phyloP scores from a whole-genome alignment of 2,329 filamentous ascomycete species.

The Corniculantispora saksenae region DNA sequence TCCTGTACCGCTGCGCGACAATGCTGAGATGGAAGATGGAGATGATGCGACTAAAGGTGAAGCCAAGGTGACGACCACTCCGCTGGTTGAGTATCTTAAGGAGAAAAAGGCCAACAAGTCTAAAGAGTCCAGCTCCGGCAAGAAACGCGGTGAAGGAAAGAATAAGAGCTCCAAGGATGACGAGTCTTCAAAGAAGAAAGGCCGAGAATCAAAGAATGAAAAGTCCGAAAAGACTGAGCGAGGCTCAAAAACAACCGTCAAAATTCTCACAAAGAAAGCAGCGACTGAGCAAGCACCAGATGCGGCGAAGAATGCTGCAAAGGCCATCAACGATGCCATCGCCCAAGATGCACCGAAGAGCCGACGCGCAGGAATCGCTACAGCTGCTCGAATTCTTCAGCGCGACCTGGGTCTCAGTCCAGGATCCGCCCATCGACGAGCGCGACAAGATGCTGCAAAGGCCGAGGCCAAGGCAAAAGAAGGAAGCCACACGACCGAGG shows the following conservation, averaged over 20 bases:
- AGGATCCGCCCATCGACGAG: constrained; percentile 62
- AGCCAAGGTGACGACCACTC: constrained; percentile 74
- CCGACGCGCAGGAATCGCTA: constrained; percentile 61
- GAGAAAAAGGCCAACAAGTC: constrained; percentile 84
- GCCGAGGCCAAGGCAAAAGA: constrained; percentile 42
- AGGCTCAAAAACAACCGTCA: constrained; percentile 57
- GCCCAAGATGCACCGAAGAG: constrained; percentile 51
- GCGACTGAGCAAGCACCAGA: constrained; percentile 51
- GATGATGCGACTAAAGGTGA: constrained; percentile 49
- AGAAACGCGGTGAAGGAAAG: constrained; percentile 51
- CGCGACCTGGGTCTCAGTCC: constrained; percentile 66
- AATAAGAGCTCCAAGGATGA: constrained; percentile 50
- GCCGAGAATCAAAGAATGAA: constrained; percentile 55
- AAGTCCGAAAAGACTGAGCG: constrained; percentile 4
- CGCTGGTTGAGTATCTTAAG: constrained; percentile 83
- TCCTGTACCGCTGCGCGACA: constrained; percentile 49
- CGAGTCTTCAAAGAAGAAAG: constrained; percentile 62
- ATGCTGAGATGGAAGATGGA: constrained; percentile 42
- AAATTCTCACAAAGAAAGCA: constrained; percentile 62
- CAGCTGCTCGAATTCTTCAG: constrained; percentile 65
- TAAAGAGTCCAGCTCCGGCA: constrained; percentile 55
- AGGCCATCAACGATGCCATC: constrained; percentile 32
- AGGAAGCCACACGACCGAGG: constrained; percentile 16
- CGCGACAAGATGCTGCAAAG: constrained; percentile 60
- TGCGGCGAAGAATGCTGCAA: constrained; percentile 44